Evolutionary conservation across 352 stramenopile genomes (phyloP), one percentile per base, ranked within the genome.

Genomic region (Globisporangium rhizosaccharum): DNA sequence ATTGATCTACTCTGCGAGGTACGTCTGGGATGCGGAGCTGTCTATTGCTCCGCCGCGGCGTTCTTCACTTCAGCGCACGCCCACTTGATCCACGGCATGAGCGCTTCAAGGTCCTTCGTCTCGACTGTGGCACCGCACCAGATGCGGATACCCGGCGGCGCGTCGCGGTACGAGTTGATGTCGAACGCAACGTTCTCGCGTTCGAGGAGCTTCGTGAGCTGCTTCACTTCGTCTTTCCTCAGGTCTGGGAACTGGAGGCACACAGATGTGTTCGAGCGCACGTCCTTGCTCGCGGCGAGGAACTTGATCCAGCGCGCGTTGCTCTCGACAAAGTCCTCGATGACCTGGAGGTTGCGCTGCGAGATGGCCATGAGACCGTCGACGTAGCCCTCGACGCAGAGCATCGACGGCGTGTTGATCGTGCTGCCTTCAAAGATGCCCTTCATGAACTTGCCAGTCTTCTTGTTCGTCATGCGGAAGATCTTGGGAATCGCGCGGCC

Each of bases 381-480:
- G 61, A 99, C 85, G 79, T 99, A 99, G 87, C 99, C 97, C 75
- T 99, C 97, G 25, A 99, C 97, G 67, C 88, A 97, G 49, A 99
- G 87, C 97, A 99, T 99, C 23, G 96, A 99, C 36, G 97, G 97
- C 56, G 97, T 99, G 82, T 99, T 99, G 78, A 99, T 99, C 33
- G 97, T 99, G 56, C 92, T 95, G 53, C 97, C 97, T 65, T 98
- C 89, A 70, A 99, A 99, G 63, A 99, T 98, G 52, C 76, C 86
- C 53, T 78, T 79, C 55, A 94, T 74, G 23, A 99, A 63, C 65
- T 96, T 94, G 71, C 97, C 97, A 36, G 95, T 97, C 68, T 97
- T 98, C 39, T 75, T 76, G 73, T 99, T 98, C 15, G 91, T 96
- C 71, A 99, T 82, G 50, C 97, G 91, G 81, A 99, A 99, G 74